These are phyloP conservation scores for Fraxinus ornus DNA, from an alignment of 305 asterid species.

Conservation along the genomic window DNA sequence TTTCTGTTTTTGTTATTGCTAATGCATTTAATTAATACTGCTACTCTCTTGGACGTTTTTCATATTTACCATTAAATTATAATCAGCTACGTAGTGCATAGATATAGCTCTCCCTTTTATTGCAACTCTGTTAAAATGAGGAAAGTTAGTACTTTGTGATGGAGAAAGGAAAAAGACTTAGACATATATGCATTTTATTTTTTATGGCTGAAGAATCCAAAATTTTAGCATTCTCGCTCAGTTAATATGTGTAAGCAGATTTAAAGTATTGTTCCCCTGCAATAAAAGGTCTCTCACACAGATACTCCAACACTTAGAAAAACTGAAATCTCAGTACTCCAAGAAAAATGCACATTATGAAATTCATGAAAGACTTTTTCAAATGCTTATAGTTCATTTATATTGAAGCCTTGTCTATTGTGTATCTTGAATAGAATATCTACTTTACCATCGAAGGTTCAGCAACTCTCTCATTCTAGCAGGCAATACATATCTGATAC, in stretches of 20 bases:
- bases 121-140: not conserved
- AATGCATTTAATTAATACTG: not conserved
- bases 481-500: not conserved
- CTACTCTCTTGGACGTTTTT: not conserved
- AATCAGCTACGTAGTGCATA: not conserved
- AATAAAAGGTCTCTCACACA: not conserved
- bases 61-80: not conserved
- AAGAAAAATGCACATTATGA: not conserved
- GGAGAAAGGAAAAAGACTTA: not conserved
- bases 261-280: not conserved
- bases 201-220: not conserved
- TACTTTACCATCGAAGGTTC: not conserved
- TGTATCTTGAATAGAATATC: not conserved
- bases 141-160: not conserved
- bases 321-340: not conserved
- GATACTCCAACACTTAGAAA: not conserved
- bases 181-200: not conserved
- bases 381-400: not conserved
- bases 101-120: not conserved
- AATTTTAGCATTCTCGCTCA: not conserved
- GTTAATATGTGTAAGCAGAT: not conserved
- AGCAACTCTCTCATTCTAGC: not conserved
- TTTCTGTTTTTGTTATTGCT: not conserved
- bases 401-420: too few relatives aligned
- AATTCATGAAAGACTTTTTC: not conserved